Base-by-base conservation (phyloP, 2,329 filamentous ascomycete genomes). In the Fusarium coicis region DNA sequence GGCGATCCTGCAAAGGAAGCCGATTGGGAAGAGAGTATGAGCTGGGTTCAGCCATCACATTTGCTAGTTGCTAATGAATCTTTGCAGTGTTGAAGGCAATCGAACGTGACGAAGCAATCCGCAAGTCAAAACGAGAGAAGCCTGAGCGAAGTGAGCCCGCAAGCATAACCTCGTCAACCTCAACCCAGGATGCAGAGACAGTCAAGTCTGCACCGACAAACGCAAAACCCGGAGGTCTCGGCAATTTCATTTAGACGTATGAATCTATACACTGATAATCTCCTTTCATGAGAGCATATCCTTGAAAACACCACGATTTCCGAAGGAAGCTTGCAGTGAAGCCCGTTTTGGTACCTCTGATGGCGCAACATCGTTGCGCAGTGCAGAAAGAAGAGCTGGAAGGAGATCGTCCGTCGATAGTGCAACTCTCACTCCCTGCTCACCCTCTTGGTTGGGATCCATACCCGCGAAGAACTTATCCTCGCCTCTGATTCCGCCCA, bases 21-120 rank as follows among this genome's bases (percentile, higher is more conserved):
- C 71, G 93, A 95, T 77, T 99, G 96, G 97, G 93, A 96, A 82
- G 91, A 97, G 80, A 90, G 94, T 93, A 84, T 79, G 87, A 23
- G 15, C n/a, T 37, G 9, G 18, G 10, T 15, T 21, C n/a, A 26
- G 30, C 19, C 16, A 30, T 16, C 18, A 37, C 23, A n/a, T 15
- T 37, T 42, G 32, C 34, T 42, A 18, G 23, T 50, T 55, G 47
- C 76, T 78, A 37, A 78, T 42, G 18, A 32, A 37, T 67, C n/a
- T 30, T 30, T 26, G n/a, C 68, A 93, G 91, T 93, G 21, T 71
- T 94, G 73, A 87, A 86, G 75, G 89, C 92, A 58, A 89, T 94
- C 63, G 90, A 93, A 79, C 85, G 86, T 54, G 90, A 93, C 75
- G 89, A 92, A 37, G 80, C 84, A 15, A 77, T 85, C 15, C 89